These are phyloP conservation scores for Globisporangium orthogonon DNA, from an alignment of 352 stramenopile genomes.

Conservation along the genomic window DNA sequence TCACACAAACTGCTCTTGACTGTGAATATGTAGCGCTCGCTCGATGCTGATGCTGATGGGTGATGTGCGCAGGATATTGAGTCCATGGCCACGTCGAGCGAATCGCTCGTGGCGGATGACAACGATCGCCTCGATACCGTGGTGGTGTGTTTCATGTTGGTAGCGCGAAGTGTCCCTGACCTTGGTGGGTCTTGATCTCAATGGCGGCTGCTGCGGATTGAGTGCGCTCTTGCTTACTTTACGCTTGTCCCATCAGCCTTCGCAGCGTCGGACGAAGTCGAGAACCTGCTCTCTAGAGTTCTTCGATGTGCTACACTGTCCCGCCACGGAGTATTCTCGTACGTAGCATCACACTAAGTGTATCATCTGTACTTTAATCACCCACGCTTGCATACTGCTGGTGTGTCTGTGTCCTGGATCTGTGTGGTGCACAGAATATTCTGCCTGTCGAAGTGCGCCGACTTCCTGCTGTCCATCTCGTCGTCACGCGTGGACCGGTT, in stretches of 20 bases:
- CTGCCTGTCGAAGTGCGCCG: conserved; percentile 33
- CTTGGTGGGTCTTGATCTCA: conserved; percentile 24
- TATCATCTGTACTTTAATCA: background rate
- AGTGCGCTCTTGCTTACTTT: background rate
- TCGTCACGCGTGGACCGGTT: conserved; percentile 19
- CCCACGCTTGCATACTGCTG: background rate
- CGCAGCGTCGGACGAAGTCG: background rate
- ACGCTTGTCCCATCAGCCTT: conserved; percentile 7
- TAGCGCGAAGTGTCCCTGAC: conserved; percentile 36
- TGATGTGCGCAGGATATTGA: conserved; percentile 37
- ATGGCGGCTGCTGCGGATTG: background rate
- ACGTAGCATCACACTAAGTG: conserved; percentile 9
- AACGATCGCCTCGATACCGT: conserved; percentile 33
- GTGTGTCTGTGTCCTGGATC: background rate
- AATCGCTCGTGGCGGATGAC: conserved; percentile 17
- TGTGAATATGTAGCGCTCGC: background rate
- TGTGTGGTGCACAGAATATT: conserved; percentile 11
- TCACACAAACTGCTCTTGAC: background rate
- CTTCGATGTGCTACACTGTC: conserved; percentile 21
- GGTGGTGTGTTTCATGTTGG: conserved; percentile 49
- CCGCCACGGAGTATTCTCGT: conserved; percentile 33
- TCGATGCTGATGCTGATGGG: background rate
- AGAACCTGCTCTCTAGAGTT: conserved; percentile 26
- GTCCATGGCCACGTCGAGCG: conserved; percentile 21
- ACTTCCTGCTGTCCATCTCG: conserved; percentile 30